phyloP scores from a whole-genome alignment of 2,329 filamentous ascomycete genomes.

The Cladobotryum protrusum region DNA sequence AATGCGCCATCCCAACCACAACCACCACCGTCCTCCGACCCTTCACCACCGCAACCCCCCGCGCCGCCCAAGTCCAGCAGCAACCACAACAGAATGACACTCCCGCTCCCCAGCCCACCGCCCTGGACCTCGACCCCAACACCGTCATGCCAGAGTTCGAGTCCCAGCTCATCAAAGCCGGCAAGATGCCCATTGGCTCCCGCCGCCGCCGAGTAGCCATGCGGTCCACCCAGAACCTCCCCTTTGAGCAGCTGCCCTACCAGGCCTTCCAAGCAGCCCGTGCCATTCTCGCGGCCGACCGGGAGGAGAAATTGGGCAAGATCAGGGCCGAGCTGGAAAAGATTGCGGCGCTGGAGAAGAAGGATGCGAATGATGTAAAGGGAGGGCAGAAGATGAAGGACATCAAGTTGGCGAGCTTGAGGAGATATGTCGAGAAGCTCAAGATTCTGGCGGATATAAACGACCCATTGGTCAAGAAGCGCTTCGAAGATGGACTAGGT shows the following conservation, averaged over 20 bases:
- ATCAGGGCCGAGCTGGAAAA: conserved; percentile 63
- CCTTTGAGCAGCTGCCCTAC: conserved; percentile 91
- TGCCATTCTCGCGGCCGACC: conserved; percentile 72
- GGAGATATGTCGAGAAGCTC: conserved; percentile 64
- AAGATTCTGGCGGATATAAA: conserved; percentile 94
- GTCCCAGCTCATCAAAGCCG: conserved; percentile 64
- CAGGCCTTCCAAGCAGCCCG: conserved; percentile 97
- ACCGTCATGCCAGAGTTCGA: conserved; percentile 52
- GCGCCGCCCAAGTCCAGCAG: conserved; percentile 23
- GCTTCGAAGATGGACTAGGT: conserved; percentile 89
- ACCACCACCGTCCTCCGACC: conserved; percentile 30
- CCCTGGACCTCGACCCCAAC: conserved; percentile 54
- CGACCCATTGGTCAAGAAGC: conserved; percentile 87
- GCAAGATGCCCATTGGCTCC: conserved; percentile 71
- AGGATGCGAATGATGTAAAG: conserved; percentile 48
- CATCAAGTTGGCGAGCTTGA: conserved; percentile 61
- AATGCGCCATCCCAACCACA: conserved; percentile 33
- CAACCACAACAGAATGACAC: conserved; percentile 2
- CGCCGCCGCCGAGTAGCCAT: conserved; percentile 74
- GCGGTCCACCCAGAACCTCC: conserved; percentile 58
- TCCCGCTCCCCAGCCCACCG: conserved; percentile 18
- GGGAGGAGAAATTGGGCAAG: conserved; percentile 69
- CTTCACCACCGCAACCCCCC: conserved; percentile 29
- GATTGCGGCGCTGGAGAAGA: conserved; percentile 60
- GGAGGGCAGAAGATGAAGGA: conserved; percentile 62